Evolutionary conservation across 768 basidiomycete species (phyloP).

Genomic region (Exidia glandulosa): DNA sequence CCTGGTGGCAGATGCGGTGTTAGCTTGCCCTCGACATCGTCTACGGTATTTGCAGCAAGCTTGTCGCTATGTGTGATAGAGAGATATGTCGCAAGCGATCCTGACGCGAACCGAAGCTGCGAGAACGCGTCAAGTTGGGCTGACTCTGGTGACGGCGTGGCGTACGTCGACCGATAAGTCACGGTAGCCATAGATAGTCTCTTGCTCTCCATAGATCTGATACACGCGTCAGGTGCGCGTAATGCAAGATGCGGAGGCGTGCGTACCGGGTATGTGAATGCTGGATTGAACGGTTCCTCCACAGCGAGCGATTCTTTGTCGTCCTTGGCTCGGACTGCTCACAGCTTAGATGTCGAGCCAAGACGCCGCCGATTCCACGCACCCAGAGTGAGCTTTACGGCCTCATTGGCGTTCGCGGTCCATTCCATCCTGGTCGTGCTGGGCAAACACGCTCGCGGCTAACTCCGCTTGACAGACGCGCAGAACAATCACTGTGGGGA

Average conservation of each 20-base stretch:
- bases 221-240: neutral
- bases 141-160: conserved; percentile 3
- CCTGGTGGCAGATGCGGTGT: conserved; percentile 69
- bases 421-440: conserved; percentile 32
- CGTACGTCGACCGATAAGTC: conserved; percentile 75
- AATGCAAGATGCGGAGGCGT: neutral
- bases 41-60: conserved; percentile 54
- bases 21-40: conserved; percentile 76
- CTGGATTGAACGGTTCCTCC: conserved; percentile 63
- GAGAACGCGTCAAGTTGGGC: neutral
- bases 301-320: conserved; percentile 49
- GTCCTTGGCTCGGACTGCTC: conserved; percentile 54
- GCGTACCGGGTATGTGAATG: conserved; percentile 88
- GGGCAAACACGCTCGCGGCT: neutral
- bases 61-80: conserved; percentile 55
- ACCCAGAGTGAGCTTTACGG: conserved; percentile 69
- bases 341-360: neutral
- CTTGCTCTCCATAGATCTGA: conserved; percentile 91
- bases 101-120: conserved; percentile 80
- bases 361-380: conserved; percentile 9
- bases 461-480: too few relatives aligned
- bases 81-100: conserved; percentile 71
- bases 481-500: too few relatives aligned
- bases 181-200: conserved; percentile 91
- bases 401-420: conserved; percentile 72